Percentiles rank a stretch among this genome's conserved stretches.
Conservation (phyloP, 140 eudicot species). For the Ambrosia hybrid region DNA sequence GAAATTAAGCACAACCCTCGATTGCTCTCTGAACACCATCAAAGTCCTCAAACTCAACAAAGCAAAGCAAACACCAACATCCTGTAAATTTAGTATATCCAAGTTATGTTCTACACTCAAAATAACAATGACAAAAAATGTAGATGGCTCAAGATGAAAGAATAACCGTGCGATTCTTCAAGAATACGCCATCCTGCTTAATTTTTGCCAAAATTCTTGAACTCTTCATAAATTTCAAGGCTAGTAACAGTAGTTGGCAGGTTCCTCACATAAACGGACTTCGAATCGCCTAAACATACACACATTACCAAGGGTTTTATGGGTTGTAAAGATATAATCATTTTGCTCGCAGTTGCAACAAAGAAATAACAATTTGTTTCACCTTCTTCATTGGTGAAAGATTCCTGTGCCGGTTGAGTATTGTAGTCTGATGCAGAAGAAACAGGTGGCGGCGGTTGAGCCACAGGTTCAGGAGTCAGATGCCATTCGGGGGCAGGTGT, state of each 20-base stretch:
- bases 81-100: constrained; percentile 43
- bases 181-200: constrained; percentile 75
- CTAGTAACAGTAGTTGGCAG: constrained; percentile 68
- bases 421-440: constrained; percentile 33
- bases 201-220: constrained; percentile 70
- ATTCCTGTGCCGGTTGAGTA: constrained; percentile 47
- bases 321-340: too few relatives aligned
- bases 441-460: constrained; percentile 36
- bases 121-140: not conserved
- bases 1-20: constrained; percentile 44
- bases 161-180: constrained; percentile 73
- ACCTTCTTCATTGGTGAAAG: constrained; percentile 61
- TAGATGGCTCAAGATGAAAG: not conserved
- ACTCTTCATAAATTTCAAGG: constrained; percentile 64
- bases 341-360: not conserved
- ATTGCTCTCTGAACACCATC: constrained; percentile 80
- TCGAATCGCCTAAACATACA: constrained; percentile 55
- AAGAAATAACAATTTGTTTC: not conserved
- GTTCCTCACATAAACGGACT: constrained; percentile 89
- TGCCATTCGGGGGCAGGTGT: constrained; percentile 57
- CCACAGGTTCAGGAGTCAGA: constrained; percentile 47
- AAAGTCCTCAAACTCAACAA: constrained; percentile 92
- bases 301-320: too few relatives aligned
- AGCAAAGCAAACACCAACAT: constrained; percentile 84
- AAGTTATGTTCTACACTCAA: constrained; percentile 6